Conservation (phyloP, 2,329 filamentous ascomycete species). For the Ophiocordyceps camponoti-rufipedis region DNA sequence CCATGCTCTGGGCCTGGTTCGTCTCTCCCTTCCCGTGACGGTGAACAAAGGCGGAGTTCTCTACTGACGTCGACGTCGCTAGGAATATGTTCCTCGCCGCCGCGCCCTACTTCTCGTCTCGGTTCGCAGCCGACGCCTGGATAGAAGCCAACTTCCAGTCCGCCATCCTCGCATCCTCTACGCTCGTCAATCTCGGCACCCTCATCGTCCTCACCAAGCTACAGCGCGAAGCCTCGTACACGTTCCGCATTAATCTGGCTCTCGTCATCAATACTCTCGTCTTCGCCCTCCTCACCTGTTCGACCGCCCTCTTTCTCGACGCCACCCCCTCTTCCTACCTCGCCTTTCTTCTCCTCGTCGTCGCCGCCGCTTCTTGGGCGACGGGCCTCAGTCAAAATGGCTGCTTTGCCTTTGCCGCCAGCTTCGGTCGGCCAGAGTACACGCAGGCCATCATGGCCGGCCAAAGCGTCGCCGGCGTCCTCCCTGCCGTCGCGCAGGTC, state of each 20-base stretch:
- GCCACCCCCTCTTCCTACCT: constrained; percentile 53
- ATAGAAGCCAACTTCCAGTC: constrained; percentile 75
- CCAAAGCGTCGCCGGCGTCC: constrained; percentile 77
- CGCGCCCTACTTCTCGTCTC: constrained; percentile 76
- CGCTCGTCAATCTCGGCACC: constrained; percentile 58
- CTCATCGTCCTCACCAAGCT: constrained; percentile 64
- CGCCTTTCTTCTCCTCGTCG: constrained; percentile 63
- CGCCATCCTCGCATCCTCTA: constrained; percentile 72
- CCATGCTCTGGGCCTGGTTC: constrained; percentile 97
- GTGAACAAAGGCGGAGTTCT: neutral
- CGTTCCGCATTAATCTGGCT: constrained; percentile 63
- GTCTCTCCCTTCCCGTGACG: constrained; percentile 7
- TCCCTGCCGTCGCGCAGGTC: constrained; percentile 79
- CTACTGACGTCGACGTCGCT: neutral
- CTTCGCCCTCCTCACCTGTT: constrained; percentile 64
- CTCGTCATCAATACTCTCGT: constrained; percentile 60
- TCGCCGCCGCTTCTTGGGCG: constrained; percentile 60
- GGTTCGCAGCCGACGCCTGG: constrained; percentile 54
- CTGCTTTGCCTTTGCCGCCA: constrained; percentile 75
- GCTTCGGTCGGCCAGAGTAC: constrained; percentile 74
- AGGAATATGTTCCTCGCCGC: constrained; percentile 99
- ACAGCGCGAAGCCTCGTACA: constrained; percentile 72
- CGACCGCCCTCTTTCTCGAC: constrained; percentile 50
- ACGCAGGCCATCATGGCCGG: constrained; percentile 94
- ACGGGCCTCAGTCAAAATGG: constrained; percentile 86